Base-by-base conservation (phyloP, 2,329 filamentous ascomycete species). In the Sporothrix sp. region DNA sequence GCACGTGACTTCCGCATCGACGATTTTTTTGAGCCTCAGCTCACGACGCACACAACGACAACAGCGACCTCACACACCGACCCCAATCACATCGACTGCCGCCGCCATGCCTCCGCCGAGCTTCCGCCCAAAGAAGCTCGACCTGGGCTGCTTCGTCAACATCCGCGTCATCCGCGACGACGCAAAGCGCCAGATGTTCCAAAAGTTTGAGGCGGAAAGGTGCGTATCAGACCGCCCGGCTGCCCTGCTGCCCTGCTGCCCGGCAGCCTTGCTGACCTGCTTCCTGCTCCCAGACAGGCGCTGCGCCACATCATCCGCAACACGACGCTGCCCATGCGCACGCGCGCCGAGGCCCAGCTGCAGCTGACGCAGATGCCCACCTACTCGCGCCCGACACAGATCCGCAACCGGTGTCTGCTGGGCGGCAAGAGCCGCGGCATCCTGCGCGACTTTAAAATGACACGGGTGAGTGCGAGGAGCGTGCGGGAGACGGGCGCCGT, bases 261-360 rank as follows among this genome's bases (percentile, higher is more conserved):
- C 13, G 4, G 6, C 5, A 13, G 7, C 6, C n/a, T 5, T 38
- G 10, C 40, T 50, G 10, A 44, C 39, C 11, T n/a, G 4, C 7
- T 14, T 13, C 23, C 21, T 38, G 7, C 32, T n/a, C 1, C 52
- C 56, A 95, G 91, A 68, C 90, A 97, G 85, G 91, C 86, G 14
- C 81, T 93, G 36, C 84, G 86, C 61, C 96, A 96, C 71, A 84
- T 95, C 57, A 87, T 95, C 66, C 88, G 87, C 67, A 98, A 98
- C 69, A 93, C 88, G 28, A 84, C 83, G 1, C 82, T 98, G 3
- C 81, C 90, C 2, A 75, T 82, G 51, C 81, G 90, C 62, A 82
- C 85, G 47, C 86, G 94, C 62, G 88, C 87, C 55, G 86, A 95
- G 66, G 93, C 93, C 37, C 91, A 97, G 72, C 79, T 98, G 51